phyloP scores from a whole-genome alignment of 768 basidiomycete genomes.

The Kwoniella dejecticola region DNA sequence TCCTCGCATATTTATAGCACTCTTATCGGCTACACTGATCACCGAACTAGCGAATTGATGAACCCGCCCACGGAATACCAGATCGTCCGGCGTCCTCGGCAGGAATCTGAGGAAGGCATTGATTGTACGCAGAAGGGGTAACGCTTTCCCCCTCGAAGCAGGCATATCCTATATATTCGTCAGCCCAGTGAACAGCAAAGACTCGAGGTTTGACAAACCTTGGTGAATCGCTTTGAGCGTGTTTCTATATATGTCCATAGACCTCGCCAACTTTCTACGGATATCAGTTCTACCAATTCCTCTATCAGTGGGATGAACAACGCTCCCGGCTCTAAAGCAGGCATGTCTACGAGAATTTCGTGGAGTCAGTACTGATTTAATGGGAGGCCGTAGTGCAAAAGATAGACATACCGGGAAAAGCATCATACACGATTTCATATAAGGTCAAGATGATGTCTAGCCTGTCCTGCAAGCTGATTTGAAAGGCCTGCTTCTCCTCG shows the following conservation, averaged over 20 bases:
- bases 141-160: conserved; percentile 49
- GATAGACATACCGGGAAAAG: conserved; percentile 26
- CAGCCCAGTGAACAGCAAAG: neutral
- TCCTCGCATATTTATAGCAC: conserved; percentile 50
- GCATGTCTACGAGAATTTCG: conserved; percentile 17
- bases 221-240: conserved; percentile 46
- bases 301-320: conserved; percentile 50
- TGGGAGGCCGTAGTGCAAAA: neutral
- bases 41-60: conserved; percentile 50
- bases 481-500: conserved; percentile 20
- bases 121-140: conserved; percentile 43
- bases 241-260: conserved; percentile 49
- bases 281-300: conserved; percentile 47
- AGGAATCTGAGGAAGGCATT: conserved; percentile 49
- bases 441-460: conserved; percentile 45
- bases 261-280: conserved; percentile 43
- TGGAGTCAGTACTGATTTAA: neutral
- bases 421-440: conserved; percentile 37
- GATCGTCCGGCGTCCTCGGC: conserved; percentile 46
- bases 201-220: conserved; percentile 29
- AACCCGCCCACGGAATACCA: conserved; percentile 48
- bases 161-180: conserved; percentile 43
- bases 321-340: conserved; percentile 43
- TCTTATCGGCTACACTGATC: conserved; percentile 53
- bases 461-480: conserved; percentile 33